phyloP scores from a whole-genome alignment of 2,329 filamentous ascomycete species.

The Colletotrichum horii region DNA sequence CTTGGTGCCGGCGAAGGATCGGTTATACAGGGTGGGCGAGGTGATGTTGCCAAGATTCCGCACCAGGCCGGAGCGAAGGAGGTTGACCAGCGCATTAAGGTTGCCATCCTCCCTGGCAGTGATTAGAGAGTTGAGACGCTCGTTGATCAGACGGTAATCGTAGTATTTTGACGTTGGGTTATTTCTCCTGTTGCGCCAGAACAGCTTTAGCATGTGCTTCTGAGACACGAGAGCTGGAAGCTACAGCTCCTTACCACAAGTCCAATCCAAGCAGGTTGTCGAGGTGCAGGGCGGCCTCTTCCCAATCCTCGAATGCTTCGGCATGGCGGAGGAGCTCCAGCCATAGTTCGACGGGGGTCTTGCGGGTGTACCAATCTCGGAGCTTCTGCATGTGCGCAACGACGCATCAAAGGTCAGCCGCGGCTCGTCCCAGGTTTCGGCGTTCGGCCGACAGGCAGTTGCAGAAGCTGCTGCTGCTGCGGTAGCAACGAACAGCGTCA shows the following conservation, averaged over 20 bases:
- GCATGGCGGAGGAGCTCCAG: slow-evolving; percentile 70
- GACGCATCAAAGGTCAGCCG: slow-evolving; percentile 1
- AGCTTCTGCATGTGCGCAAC: slow-evolving; percentile 59
- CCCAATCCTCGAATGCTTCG: slow-evolving; percentile 82
- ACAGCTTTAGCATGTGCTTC: slow-evolving; percentile 15
- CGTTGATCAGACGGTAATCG: slow-evolving; percentile 83
- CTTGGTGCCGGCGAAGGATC: slow-evolving; percentile 88
- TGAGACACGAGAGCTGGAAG: neutral
- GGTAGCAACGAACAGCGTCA: neutral
- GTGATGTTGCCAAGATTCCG: slow-evolving; percentile 94
- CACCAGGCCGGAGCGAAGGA: slow-evolving; percentile 79
- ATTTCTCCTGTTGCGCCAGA: slow-evolving; percentile 66
- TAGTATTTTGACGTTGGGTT: slow-evolving; percentile 83
- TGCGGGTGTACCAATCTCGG: slow-evolving; percentile 69
- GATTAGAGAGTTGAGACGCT: slow-evolving; percentile 74
- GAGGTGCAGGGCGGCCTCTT: slow-evolving; percentile 81
- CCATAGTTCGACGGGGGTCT: slow-evolving; percentile 69
- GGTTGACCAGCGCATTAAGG: slow-evolving; percentile 75
- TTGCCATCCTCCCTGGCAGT: slow-evolving; percentile 74
- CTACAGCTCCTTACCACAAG: slow-evolving; percentile 64
- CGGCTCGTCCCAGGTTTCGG: neutral
- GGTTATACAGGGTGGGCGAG: slow-evolving; percentile 79
- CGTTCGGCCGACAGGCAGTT: neutral
- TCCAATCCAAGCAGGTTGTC: slow-evolving; percentile 83
- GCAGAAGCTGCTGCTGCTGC: neutral